Percentiles rank a stretch among this genome's conserved stretches.
phyloP scores from a whole-genome alignment of 164 flowering plant genomes.

The Echeveria elegans region DNA sequence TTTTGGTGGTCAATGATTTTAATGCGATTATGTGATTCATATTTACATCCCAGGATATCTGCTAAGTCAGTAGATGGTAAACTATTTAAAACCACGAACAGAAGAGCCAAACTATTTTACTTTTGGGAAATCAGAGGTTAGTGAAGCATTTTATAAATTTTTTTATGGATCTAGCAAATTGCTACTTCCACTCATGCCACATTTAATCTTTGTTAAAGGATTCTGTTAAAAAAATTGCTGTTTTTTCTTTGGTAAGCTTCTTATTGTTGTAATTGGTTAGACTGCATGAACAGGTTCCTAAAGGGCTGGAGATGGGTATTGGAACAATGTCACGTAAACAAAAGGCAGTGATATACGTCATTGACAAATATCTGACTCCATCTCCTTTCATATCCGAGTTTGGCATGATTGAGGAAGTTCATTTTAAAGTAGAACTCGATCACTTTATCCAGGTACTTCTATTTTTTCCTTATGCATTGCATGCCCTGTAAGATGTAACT shows the following conservation, averaged over 20 bases:
- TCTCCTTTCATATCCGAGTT: conserved; percentile 47
- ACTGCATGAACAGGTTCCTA: conserved; percentile 49
- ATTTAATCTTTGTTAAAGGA: not conserved
- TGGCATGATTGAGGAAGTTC: conserved; percentile 60
- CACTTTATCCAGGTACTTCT: conserved; percentile 80
- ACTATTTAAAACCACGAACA: conserved; percentile 36
- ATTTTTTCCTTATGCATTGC: not conserved
- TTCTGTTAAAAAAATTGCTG: not conserved
- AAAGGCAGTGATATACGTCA: conserved; percentile 74
- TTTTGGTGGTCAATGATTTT: not conserved
- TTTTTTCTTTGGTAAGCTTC: not conserved
- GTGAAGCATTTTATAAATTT: conserved; percentile 8
- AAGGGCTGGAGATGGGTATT: conserved; percentile 96
- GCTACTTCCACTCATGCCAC: not conserved
- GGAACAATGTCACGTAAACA: conserved; percentile 87
- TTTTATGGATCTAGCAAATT: not conserved
- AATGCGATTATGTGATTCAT: not conserved
- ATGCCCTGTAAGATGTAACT: not conserved
- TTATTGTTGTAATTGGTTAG: conserved; percentile 10
- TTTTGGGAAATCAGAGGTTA: conserved; percentile 85
- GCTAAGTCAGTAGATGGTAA: conserved; percentile 67
- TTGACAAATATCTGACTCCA: conserved; percentile 49
- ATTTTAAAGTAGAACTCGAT: conserved; percentile 86
- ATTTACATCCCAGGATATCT: conserved; percentile 55
- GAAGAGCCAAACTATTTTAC: conserved; percentile 83